These are phyloP conservation scores for Ustilago loliicola DNA, from an alignment of 1,284 basidiomycete genomes.

Conservation along the genomic window DNA sequence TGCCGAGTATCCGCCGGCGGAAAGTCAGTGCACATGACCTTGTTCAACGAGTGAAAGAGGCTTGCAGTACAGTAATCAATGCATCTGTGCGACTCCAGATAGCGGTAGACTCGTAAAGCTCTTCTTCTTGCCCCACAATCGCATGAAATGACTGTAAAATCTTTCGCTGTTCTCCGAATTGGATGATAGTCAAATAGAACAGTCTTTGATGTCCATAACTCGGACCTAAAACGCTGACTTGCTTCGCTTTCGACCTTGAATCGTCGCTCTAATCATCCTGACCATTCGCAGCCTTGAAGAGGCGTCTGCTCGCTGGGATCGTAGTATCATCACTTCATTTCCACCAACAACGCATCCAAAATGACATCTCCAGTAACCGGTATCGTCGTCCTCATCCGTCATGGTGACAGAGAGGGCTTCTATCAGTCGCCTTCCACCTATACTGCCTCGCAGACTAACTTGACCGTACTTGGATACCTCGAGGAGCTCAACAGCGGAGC, in stretches of 20 bases:
- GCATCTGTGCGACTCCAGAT: neutral
- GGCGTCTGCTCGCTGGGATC: neutral
- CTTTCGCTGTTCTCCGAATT: conserved; percentile 14
- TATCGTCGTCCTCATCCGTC: conserved; percentile 83
- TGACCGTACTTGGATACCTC: conserved; percentile 82
- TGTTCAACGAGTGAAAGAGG: neutral
- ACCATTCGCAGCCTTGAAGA: neutral
- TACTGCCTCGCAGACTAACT: conserved; percentile 78
- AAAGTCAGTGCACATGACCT: neutral
- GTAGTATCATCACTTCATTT: neutral
- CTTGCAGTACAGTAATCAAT: conserved; percentile 5
- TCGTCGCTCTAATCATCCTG: neutral
- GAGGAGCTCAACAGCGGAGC: conserved; percentile 81
- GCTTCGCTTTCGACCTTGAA: neutral
- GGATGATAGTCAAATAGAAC: neutral
- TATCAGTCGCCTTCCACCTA: conserved; percentile 72
- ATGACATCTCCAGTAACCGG: conserved; percentile 75
- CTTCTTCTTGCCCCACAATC: neutral
- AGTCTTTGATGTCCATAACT: neutral
- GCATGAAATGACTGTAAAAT: neutral
- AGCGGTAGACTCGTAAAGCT: neutral
- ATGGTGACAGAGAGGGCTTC: conserved; percentile 79
- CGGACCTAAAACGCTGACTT: neutral
- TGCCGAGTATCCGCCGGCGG: conserved; percentile 1
- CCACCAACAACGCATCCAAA: neutral